A percentile compares a stretch with the other conserved stretches of the same genome.
Conservation (phyloP, 2,329 filamentous ascomycete genomes). For the Beauveria pseudobassiana region DNA sequence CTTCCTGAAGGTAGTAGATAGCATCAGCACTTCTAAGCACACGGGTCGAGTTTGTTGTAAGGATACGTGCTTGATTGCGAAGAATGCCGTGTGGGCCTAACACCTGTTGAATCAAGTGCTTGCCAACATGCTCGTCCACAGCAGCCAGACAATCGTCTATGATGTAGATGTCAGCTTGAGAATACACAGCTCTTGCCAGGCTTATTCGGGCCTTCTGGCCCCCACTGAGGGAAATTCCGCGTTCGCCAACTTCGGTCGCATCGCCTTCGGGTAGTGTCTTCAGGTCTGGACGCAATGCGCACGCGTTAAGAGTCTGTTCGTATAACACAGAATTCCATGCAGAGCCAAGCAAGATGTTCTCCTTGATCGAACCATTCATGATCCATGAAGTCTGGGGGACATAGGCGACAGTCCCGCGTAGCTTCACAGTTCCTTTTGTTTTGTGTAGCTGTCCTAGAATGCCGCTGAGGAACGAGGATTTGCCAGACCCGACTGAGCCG, state of each 20-base stretch:
- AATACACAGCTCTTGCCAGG: slow-evolving; percentile 81
- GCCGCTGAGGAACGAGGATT: slow-evolving; percentile 79
- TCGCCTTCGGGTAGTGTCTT: slow-evolving; percentile 80
- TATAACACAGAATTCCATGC: slow-evolving; percentile 84
- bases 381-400: slow-evolving; percentile 88
- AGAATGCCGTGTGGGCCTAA: slow-evolving; percentile 72
- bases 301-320: slow-evolving; percentile 76
- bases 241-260: slow-evolving; percentile 83
- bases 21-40: slow-evolving; percentile 77
- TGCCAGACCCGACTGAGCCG: slow-evolving; percentile 77
- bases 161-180: slow-evolving; percentile 79
- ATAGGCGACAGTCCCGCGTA: slow-evolving; percentile 73
- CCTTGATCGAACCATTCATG: slow-evolving; percentile 86
- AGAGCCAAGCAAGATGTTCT: slow-evolving; percentile 88
- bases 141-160: slow-evolving; percentile 83
- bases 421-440: slow-evolving; percentile 64
- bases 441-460: slow-evolving; percentile 84
- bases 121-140: slow-evolving; percentile 84
- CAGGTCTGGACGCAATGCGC: slow-evolving; percentile 78
- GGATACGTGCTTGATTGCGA: slow-evolving; percentile 69
- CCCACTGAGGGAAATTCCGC: slow-evolving; percentile 82
- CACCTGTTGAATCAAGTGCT: slow-evolving; percentile 83
- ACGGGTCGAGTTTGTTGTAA: slow-evolving; percentile 84
- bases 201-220: slow-evolving; percentile 86
- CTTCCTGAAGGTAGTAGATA: slow-evolving; percentile 70